Conservation (phyloP, 2,329 filamentous ascomycete species). For the Zopfia rhizophila region DNA sequence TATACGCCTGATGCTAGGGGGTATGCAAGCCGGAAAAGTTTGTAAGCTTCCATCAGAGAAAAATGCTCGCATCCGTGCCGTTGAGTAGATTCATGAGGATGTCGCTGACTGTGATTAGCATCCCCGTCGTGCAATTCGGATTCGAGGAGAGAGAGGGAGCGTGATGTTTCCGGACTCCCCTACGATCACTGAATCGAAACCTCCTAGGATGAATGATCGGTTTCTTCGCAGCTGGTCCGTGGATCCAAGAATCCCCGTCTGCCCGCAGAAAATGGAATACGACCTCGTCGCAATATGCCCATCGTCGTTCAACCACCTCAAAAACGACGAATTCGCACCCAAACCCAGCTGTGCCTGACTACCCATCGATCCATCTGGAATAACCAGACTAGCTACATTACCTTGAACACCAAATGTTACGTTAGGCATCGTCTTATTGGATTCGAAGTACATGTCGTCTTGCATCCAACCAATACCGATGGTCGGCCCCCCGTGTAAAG, state of each 20-base stretch:
- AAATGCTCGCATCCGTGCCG: conserved; percentile 44
- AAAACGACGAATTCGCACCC: conserved; percentile 44
- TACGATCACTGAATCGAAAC: conserved; percentile 33
- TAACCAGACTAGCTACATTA: conserved; percentile 20
- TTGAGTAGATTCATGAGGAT: conserved; percentile 47
- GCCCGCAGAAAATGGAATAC: conserved; percentile 47
- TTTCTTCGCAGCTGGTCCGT: conserved; percentile 27
- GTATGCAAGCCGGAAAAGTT: conserved; percentile 30
- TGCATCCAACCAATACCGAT: conserved; percentile 21
- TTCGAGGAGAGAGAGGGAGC: conserved; percentile 15
- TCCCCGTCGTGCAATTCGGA: conserved; percentile 34
- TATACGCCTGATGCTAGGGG: conserved; percentile 25
- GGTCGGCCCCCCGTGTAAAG: too few species aligned
- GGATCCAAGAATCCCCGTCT: conserved; percentile 28
- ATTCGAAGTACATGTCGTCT: conserved; percentile 19
- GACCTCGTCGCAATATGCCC: conserved; percentile 41
- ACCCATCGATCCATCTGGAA: too few species aligned
- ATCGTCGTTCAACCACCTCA: conserved; percentile 34
- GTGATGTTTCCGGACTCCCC: conserved; percentile 33
- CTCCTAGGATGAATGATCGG: conserved; percentile 41
- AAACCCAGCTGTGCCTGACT: conserved; percentile 37
- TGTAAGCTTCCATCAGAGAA: conserved; percentile 25
- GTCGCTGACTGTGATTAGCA: conserved; percentile 41
- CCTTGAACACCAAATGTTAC: conserved; percentile 26
- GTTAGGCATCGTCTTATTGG: conserved; percentile 20